A percentile compares a stretch with the other conserved stretches of the same genome.
Conservation (phyloP, 805 yeast genomes). For the Yarrowia sp. region DNA sequence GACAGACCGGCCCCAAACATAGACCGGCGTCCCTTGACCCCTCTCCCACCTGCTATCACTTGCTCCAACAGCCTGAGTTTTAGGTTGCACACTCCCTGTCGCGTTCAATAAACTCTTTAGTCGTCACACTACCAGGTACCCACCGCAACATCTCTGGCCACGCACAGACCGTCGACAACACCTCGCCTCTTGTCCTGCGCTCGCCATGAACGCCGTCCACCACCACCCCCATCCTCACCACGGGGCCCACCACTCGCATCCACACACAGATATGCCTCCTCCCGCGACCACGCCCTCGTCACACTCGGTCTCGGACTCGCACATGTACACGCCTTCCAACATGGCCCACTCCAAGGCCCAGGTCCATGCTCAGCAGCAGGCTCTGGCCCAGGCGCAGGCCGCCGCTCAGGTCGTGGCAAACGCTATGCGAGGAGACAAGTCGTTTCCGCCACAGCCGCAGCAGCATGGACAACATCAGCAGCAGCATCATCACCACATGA, state of each 20-base stretch:
- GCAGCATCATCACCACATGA: not conserved
- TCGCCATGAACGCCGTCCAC: slow-evolving; percentile 24
- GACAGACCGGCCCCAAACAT: too few relatives aligned
- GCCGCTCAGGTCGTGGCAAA: slow-evolving; percentile 17
- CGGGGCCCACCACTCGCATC: slow-evolving; percentile 1
- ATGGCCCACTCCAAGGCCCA: slow-evolving; percentile 23
- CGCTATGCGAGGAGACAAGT: slow-evolving; percentile 8
- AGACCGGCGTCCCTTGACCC: too few relatives aligned
- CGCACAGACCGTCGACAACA: not conserved
- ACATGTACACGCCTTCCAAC: not conserved
- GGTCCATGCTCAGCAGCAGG: slow-evolving; percentile 22
- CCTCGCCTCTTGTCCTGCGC: not conserved
- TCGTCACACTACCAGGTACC: slow-evolving; percentile 15
- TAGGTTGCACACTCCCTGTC: slow-evolving; percentile 12
- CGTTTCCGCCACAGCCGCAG: not conserved
- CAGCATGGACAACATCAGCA: not conserved
- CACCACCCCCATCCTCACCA: slow-evolving; percentile 6
- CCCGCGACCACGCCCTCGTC: not conserved
- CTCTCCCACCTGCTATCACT: not conserved
- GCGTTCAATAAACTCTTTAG: slow-evolving; percentile 11
- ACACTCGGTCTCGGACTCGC: not conserved
- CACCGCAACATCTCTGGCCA: not conserved
- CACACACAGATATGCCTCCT: slow-evolving; percentile 14
- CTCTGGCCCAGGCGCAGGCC: slow-evolving; percentile 22
- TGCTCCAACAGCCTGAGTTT: not conserved